Evolutionary conservation across 768 basidiomycete genomes (phyloP).

Genomic region (Lepiota brunneoincarnata): DNA sequence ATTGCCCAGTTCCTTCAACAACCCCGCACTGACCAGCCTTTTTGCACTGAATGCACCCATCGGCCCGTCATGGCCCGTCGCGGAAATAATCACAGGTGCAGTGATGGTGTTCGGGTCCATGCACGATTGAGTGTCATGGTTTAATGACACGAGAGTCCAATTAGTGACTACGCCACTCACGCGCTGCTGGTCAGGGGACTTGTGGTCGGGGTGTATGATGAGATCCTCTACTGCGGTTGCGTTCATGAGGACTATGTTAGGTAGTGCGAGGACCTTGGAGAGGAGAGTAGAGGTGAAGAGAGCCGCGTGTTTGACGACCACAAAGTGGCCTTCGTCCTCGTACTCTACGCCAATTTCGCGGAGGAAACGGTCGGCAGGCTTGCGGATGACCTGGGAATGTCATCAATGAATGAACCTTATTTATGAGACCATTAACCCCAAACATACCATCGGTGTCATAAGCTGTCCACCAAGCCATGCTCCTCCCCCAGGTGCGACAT

Average conservation of each 20-base stretch:
- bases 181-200: conserved; percentile 38
- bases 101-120: conserved; percentile 83
- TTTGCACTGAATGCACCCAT: conserved; percentile 85
- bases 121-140: conserved; percentile 76
- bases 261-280: conserved; percentile 64
- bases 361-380: conserved; percentile 74
- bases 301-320: conserved; percentile 81
- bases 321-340: conserved; percentile 75
- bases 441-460: conserved; percentile 71
- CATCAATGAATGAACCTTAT: neutral
- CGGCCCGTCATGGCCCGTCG: conserved; percentile 75
- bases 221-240: conserved; percentile 82
- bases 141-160: conserved; percentile 50
- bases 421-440: neutral
- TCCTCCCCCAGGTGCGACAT: conserved; percentile 76
- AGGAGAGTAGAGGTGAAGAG: conserved; percentile 78
- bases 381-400: conserved; percentile 59
- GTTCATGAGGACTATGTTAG: conserved; percentile 75
- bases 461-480: conserved; percentile 80
- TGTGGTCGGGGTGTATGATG: conserved; percentile 61
- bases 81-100: conserved; percentile 70
- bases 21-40: conserved; percentile 71
- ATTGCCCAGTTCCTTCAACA: conserved; percentile 71
- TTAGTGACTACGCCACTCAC: conserved; percentile 51
- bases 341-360: conserved; percentile 67